These are phyloP conservation scores for Corynespora cassiicola DNA, from an alignment of 2,329 filamentous ascomycete genomes.

Conservation along the genomic window DNA sequence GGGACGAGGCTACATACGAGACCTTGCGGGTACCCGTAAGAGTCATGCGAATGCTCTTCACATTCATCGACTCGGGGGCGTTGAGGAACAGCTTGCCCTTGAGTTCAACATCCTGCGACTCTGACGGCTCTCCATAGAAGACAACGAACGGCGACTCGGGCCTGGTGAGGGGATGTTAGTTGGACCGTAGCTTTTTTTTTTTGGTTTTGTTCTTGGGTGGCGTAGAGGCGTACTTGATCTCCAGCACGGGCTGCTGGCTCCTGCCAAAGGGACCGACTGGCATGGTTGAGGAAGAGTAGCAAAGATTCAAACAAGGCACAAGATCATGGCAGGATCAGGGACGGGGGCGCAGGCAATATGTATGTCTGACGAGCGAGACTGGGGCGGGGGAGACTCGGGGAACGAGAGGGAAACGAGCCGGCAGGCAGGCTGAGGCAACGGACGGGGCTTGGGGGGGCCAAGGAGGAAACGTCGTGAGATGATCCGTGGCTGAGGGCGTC, in stretches of 20 bases:
- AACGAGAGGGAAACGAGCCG: too few relatives aligned
- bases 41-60: conserved; percentile 54
- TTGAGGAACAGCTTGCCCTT: conserved; percentile 55
- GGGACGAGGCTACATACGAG: conserved; percentile 47
- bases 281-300: conserved; percentile 36
- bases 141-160: conserved; percentile 57
- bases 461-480: too few relatives aligned
- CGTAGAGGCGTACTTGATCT: conserved; percentile 49
- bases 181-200: neutral
- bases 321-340: conserved; percentile 8
- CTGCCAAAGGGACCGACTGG: conserved; percentile 45
- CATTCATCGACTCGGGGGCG: conserved; percentile 55
- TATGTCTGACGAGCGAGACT: too few relatives aligned
- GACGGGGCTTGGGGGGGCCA: too few relatives aligned
- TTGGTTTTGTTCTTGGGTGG: conserved; percentile 1
- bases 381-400: too few relatives aligned
- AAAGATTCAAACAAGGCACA: conserved; percentile 14
- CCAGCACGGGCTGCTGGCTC: conserved; percentile 41
- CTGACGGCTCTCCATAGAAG: conserved; percentile 56
- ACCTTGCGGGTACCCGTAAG: conserved; percentile 57
- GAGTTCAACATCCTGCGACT: conserved; percentile 53
- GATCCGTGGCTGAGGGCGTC: too few relatives aligned
- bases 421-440: too few relatives aligned
- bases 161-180: conserved; percentile 25
- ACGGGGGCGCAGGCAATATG: conserved; percentile 1